Conservation (phyloP, 495 filamentous ascomycete genomes). For the Antarctomyces pellizariae region DNA sequence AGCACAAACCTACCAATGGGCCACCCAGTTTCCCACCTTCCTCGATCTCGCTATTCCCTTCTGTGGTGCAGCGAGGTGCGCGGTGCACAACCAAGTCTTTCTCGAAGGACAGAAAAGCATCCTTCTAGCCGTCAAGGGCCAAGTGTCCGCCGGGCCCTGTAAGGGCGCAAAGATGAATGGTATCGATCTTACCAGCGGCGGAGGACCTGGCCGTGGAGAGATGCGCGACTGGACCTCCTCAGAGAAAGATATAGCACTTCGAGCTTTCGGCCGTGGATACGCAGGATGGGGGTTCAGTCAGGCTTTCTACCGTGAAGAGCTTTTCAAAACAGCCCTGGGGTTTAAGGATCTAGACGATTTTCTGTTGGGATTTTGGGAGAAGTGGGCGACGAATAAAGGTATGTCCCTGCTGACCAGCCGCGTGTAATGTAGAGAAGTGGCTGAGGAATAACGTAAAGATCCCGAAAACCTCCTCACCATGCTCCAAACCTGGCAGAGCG, state of each 20-base stretch:
- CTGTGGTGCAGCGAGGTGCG: conserved; percentile 42
- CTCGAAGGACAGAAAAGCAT: conserved; percentile 47
- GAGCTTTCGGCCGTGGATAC: conserved; percentile 47
- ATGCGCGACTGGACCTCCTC: conserved; percentile 28
- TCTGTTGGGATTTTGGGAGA: conserved; percentile 48
- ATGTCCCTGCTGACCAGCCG: not conserved
- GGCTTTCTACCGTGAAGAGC: conserved; percentile 42
- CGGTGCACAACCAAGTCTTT: conserved; percentile 49
- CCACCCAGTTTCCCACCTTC: conserved; percentile 45
- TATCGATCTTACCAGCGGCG: conserved; percentile 2
- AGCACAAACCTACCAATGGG: conserved; percentile 47
- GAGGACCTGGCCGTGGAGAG: conserved; percentile 14
- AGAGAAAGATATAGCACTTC: conserved; percentile 36
- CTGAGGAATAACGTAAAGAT: conserved; percentile 18
- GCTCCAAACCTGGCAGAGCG: conserved; percentile 54
- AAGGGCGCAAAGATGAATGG: conserved; percentile 9
- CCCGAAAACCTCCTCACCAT: conserved; percentile 43
- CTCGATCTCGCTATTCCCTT: conserved; percentile 43
- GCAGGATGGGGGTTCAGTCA: conserved; percentile 59
- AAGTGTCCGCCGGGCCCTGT: conserved; percentile 23
- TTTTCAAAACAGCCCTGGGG: conserved; percentile 34
- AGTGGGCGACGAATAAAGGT: conserved; percentile 43
- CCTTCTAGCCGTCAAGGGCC: conserved; percentile 35
- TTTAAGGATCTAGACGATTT: conserved; percentile 44
- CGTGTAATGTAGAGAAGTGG: conserved; percentile 2